phyloP scores from a whole-genome alignment of 1,284 basidiomycete species.

The Macrocystidia cucumis region DNA sequence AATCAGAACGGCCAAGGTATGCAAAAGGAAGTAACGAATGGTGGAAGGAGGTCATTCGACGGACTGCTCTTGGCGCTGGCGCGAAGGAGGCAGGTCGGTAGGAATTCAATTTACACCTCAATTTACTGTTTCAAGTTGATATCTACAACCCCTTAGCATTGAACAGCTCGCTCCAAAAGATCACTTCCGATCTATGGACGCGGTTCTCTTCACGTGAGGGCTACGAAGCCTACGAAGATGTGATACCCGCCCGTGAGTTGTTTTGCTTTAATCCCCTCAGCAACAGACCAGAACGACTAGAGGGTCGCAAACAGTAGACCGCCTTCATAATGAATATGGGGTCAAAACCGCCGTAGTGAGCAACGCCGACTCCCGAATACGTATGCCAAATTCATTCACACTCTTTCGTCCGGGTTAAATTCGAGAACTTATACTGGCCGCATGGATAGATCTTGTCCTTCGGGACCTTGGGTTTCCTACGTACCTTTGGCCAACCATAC shows the following conservation, averaged over 20 bases:
- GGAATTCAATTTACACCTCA: constrained; percentile 2
- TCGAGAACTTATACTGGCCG: constrained; percentile 7
- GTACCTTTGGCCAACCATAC: constrained; percentile 42
- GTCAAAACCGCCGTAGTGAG: constrained; percentile 55
- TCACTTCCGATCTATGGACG: constrained; percentile 49
- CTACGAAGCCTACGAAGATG: constrained; percentile 60
- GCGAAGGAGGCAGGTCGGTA: constrained; percentile 45
- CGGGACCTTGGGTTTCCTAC: constrained; percentile 46
- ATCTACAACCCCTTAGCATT: constrained; percentile 39
- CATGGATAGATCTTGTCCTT: constrained; percentile 39
- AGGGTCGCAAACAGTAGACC: no score
- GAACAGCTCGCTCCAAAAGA: constrained; percentile 36
- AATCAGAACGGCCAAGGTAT: constrained; percentile 48
- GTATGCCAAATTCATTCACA: constrained; percentile 37
- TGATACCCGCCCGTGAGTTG: constrained; percentile 48
- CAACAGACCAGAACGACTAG: no score
- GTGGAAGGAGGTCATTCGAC: constrained; percentile 68
- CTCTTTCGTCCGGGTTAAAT: constrained; percentile 1
- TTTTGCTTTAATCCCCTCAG: no score
- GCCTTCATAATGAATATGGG: constrained; percentile 31
- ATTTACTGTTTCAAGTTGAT: neutral
- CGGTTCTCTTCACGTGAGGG: constrained; percentile 66
- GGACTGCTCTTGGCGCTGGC: constrained; percentile 67
- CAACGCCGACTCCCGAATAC: constrained; percentile 63
- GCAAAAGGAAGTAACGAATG: constrained; percentile 43